phyloP scores from a whole-genome alignment of 106 monocot species.

The Phalaenopsis aphrodite region DNA sequence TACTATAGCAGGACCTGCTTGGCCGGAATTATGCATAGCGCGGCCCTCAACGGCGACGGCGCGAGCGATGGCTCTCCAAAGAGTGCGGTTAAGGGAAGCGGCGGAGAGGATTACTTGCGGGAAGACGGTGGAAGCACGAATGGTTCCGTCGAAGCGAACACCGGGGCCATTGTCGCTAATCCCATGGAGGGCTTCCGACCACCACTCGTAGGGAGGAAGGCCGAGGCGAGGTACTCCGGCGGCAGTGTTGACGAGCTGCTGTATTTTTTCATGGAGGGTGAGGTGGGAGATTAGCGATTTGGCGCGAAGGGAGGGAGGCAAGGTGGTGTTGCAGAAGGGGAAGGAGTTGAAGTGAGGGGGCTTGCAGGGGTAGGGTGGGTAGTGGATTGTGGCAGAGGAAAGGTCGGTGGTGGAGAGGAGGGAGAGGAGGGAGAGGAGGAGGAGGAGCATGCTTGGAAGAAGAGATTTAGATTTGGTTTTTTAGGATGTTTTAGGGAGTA shows the following conservation, averaged over 20 bases:
- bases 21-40: constrained; percentile 67
- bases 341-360: constrained; percentile 27
- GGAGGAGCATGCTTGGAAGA: neutral
- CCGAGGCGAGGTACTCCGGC: constrained; percentile 71
- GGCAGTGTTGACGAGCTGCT: constrained; percentile 63
- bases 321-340: constrained; percentile 78
- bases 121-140: constrained; percentile 68
- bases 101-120: constrained; percentile 79
- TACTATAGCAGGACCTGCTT: constrained; percentile 37
- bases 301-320: constrained; percentile 51
- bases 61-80: constrained; percentile 45
- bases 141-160: constrained; percentile 44
- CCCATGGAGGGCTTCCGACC: constrained; percentile 96
- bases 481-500: too few species aligned
- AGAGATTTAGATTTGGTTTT: too few species aligned
- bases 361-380: constrained; percentile 28
- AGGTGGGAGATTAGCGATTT: constrained; percentile 62
- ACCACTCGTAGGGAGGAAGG: constrained; percentile 73
- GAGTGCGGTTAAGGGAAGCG: constrained; percentile 67
- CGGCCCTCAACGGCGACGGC: constrained; percentile 64
- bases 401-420: neutral
- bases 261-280: constrained; percentile 58
- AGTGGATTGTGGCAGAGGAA: neutral
- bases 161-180: constrained; percentile 75
- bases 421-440: constrained; percentile 12